Evolutionary conservation across 129 eudicot genomes (phyloP).

Genomic region (Lonicera japonica): DNA sequence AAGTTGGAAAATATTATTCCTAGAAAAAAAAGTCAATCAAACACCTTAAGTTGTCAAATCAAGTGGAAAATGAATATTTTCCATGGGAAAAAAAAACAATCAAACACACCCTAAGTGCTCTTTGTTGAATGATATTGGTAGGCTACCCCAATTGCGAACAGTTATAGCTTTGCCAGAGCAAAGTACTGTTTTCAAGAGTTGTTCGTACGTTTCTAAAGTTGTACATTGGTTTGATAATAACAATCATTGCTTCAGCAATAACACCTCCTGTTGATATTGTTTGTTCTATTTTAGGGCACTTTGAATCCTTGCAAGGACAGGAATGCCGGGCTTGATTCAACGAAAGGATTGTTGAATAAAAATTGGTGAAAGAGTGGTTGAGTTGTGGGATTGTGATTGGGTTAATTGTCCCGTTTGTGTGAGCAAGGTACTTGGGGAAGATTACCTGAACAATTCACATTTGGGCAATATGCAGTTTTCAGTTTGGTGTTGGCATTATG

Average conservation of each 20-base stretch:
- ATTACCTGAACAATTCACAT: slow-evolving; percentile 63
- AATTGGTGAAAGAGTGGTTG: slow-evolving; percentile 3
- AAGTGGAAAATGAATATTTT: too few species aligned
- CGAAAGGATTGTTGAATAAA: slow-evolving; percentile 7
- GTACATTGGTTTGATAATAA: too few species aligned
- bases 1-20: too few species aligned
- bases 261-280: background rate
- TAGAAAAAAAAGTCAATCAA: too few species aligned
- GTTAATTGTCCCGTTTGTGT: slow-evolving; percentile 82
- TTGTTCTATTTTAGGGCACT: slow-evolving; percentile 26
- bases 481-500: background rate
- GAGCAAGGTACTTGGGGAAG: slow-evolving; percentile 42
- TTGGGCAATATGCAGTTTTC: slow-evolving; percentile 32
- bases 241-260: too few species aligned
- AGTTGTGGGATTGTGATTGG: slow-evolving; percentile 23
- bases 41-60: too few species aligned
- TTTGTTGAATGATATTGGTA: too few species aligned
- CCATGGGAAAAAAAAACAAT: too few species aligned
- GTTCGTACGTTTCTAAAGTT: background rate
- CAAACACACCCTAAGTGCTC: too few species aligned
- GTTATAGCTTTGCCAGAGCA: too few species aligned
- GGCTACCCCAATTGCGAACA: too few species aligned
- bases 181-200: too few species aligned
- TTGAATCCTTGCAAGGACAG: slow-evolving; percentile 25
- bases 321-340: slow-evolving; percentile 12